Percentiles rank a stretch among this genome's conserved stretches.
phyloP scores from a whole-genome alignment of 192 early-diverging fungal genomes.

The Chytriomyces sp. region DNA sequence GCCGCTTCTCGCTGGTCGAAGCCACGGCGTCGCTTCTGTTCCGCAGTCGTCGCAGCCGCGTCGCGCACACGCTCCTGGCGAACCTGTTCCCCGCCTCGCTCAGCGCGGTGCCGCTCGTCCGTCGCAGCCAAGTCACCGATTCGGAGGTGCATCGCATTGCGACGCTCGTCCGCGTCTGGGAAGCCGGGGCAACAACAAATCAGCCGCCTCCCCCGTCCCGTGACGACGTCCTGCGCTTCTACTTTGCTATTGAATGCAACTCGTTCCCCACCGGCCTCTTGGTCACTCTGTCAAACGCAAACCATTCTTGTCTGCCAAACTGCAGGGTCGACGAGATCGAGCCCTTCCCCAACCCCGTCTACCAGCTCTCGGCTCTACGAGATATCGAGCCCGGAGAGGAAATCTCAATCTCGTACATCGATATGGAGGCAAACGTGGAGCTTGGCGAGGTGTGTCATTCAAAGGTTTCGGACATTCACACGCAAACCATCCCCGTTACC shows the following conservation, averaged over 20 bases:
- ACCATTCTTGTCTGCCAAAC: slow-evolving; percentile 34
- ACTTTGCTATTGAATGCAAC: slow-evolving; percentile 35
- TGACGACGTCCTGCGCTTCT: slow-evolving; percentile 13
- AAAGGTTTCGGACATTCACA: neutral
- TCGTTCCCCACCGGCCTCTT: slow-evolving; percentile 34
- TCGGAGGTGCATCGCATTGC: neutral
- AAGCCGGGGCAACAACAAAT: neutral
- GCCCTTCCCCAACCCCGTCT: neutral
- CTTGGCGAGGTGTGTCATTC: slow-evolving; percentile 1
- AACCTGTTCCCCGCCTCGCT: slow-evolving; percentile 18
- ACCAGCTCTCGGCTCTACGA: slow-evolving; percentile 20
- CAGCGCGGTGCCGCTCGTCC: neutral
- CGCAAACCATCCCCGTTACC: neutral
- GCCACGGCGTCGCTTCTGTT: slow-evolving; percentile 5
- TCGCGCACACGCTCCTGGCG: neutral
- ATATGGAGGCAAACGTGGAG: slow-evolving; percentile 26
- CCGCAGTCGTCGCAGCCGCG: neutral
- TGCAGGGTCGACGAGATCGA: slow-evolving; percentile 18
- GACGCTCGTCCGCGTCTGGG: neutral
- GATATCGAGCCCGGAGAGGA: slow-evolving; percentile 22
- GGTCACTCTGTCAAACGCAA: slow-evolving; percentile 17
- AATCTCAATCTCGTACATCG: slow-evolving; percentile 33
- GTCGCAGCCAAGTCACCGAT: slow-evolving; percentile 10
- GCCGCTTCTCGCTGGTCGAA: neutral
- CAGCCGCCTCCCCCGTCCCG: neutral